Evolutionary conservation across 2,329 filamentous ascomycete genomes (phyloP), one percentile per base, ranked within the genome.

Genomic region (Cladophialophora exuberans): DNA sequence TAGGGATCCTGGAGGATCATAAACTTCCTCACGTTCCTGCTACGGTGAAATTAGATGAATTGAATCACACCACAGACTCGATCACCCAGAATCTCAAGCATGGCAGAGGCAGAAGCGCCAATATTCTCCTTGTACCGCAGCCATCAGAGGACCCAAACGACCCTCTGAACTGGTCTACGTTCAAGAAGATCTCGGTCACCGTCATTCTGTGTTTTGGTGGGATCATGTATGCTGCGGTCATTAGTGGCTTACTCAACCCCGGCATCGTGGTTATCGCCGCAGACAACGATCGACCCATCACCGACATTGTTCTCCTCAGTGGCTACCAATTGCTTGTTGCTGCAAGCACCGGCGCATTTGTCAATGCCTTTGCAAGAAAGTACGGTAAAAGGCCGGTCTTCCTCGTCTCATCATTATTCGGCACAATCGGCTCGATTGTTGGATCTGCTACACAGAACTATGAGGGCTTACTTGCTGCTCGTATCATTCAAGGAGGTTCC

Each of bases 401-500:
- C 11, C 72, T 76, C 60, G 28, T 61, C 6, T 75, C 69, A 43
- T 61, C 65, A 6, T 20, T 72, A 3, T 43, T 70, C 4, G 68
- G 68, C 7, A 39, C 72, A 1, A 67, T 63, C 11, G 75, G 72
- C 0, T 66, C 68, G 4, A 65, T 68, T n/a, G 70, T 72, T 64
- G 70, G 66, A 42, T 66, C 68, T 7, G 67, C 54, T 10, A 66
- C 73, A 2, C 62, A 59, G 2, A 63, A 49, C 1, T 75, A 73
- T 48, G 58, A 70, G 13, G 65, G 64, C 0, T 73, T 72, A 56
- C 66, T 73, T 61, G 72, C 71, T 11, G 68, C 70, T 0, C 67
- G 75, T 1, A 72, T 75, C 20, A 58, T 77, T 3, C 74, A 76
- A 45, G 75, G 73, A 3, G 70, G 76, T 63, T 73, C 75, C 58